phyloP scores from a whole-genome alignment of 2,329 filamentous ascomycete species.

The Coniochaeta sp. region DNA sequence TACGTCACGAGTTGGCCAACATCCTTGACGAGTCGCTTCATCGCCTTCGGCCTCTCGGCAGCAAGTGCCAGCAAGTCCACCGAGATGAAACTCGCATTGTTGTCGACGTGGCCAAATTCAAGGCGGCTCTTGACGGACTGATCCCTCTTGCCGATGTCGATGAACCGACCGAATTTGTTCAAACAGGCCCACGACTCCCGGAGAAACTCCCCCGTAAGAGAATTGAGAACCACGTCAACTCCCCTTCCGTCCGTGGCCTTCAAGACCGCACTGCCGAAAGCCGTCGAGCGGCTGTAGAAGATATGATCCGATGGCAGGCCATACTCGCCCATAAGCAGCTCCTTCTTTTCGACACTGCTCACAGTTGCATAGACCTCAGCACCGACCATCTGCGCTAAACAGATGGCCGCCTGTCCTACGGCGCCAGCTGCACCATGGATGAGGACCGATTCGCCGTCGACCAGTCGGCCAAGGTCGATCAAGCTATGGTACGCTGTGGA shows the following conservation, averaged over 20 bases:
- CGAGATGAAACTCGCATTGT: conserved; percentile 8
- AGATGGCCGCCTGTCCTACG: conserved; percentile 34
- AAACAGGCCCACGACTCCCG: conserved; percentile 1
- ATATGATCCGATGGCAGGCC: conserved; percentile 29
- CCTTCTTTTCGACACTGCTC: conserved; percentile 21
- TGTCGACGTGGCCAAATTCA: conserved; percentile 9
- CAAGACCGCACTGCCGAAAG: conserved; percentile 12
- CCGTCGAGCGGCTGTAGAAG: conserved; percentile 15
- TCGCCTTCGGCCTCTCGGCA: conserved; percentile 4
- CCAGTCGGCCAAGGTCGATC: conserved; percentile 18
- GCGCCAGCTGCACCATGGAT: conserved; percentile 33
- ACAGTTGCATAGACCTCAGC: conserved; percentile 34
- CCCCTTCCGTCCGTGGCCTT: conserved; percentile 6
- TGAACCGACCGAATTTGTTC: background rate
- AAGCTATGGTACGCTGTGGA: conserved; percentile 35
- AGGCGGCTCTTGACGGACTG: conserved; percentile 5
- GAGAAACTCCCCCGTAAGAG: conserved; percentile 6
- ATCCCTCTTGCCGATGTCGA: conserved; percentile 2
- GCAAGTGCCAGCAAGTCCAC: conserved; percentile 11
- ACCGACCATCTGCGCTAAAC: conserved; percentile 26
- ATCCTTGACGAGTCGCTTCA: conserved; percentile 7
- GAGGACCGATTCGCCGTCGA: conserved; percentile 24
- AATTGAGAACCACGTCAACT: conserved; percentile 11
- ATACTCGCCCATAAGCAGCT: conserved; percentile 22
- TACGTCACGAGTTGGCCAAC: too few species aligned